Conservation (phyloP, 2,329 filamentous ascomycete genomes). For the Erysiphe neolycopersici region DNA sequence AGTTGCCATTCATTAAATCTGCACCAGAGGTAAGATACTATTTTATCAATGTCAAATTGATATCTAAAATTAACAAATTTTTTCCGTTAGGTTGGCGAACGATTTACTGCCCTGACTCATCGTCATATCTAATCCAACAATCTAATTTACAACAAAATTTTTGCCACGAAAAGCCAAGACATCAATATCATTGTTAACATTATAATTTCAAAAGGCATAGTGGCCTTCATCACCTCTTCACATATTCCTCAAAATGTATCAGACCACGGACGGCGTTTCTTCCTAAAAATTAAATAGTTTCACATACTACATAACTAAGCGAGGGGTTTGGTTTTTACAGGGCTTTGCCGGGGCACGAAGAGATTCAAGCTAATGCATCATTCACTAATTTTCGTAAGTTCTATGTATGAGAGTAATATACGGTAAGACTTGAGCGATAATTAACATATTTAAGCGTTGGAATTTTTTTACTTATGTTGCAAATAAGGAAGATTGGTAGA, state of each 20-base stretch:
- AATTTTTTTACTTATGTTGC: constrained; percentile 10
- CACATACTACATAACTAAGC: constrained; percentile 15
- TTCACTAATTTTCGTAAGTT: constrained; percentile 10
- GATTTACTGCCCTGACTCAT: constrained; percentile 11
- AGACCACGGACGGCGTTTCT: constrained; percentile 11
- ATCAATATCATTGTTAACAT: not conserved
- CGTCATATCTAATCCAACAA: constrained; percentile 3
- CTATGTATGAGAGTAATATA: constrained; percentile 6
- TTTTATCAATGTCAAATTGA: not conserved
- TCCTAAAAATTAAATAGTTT: constrained; percentile 9
- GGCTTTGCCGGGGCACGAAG: constrained; percentile 3
- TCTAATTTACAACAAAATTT: not conserved
- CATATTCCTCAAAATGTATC: constrained; percentile 13
- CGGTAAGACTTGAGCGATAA: constrained; percentile 4
- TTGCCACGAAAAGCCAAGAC: not conserved
- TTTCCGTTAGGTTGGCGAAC: constrained; percentile 9
- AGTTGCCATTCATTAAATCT: constrained; percentile 72
- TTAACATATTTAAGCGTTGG: constrained; percentile 12
- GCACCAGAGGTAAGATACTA: constrained; percentile 44
- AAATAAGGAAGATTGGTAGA: constrained; percentile 2
- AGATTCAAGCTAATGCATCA: constrained; percentile 7
- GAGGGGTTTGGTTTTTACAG: constrained; percentile 12
- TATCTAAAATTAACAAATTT: not conserved
- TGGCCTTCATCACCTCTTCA: constrained; percentile 1
- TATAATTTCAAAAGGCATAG: not conserved